Conservation (phyloP, 805 yeast species). For the Metschnikowia picachoensis region DNA sequence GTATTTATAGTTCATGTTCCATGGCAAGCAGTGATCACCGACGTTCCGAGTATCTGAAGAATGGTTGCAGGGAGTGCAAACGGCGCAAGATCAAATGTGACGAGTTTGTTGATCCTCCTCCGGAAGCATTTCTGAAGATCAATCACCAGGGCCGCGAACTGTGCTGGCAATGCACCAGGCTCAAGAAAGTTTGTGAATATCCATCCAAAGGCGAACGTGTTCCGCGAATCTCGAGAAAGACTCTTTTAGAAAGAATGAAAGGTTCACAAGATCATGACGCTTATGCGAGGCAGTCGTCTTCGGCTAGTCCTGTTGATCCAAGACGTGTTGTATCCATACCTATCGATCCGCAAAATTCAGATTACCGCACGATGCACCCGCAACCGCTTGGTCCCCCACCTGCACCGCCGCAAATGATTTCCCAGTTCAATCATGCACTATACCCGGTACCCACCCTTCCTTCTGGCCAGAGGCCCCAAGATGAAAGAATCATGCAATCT, state of each 20-base stretch:
- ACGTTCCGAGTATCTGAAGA: constrained; percentile 30
- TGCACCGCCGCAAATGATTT: too few relatives aligned
- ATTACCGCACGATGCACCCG: not conserved
- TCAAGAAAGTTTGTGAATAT: constrained; percentile 33
- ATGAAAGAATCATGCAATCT: too few relatives aligned
- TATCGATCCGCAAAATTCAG: not conserved
- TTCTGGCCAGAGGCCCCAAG: too few relatives aligned
- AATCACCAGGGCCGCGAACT: constrained; percentile 23
- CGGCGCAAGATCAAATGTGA: constrained; percentile 42
- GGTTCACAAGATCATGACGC: not conserved
- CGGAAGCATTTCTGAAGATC: constrained; percentile 10
- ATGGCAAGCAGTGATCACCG: constrained; percentile 1
- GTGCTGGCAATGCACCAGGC: constrained; percentile 35
- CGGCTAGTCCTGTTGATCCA: not conserved
- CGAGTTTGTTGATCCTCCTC: constrained; percentile 21
- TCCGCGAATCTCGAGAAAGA: constrained; percentile 24
- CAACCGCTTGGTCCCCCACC: not conserved
- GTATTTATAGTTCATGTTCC: constrained; percentile 1
- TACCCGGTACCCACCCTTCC: too few relatives aligned
- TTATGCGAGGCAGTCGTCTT: not conserved
- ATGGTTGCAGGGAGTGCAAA: constrained; percentile 42
- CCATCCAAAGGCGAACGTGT: constrained; percentile 37
- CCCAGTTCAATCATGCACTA: too few relatives aligned
- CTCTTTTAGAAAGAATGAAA: constrained; percentile 1
- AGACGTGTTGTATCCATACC: not conserved